phyloP scores from a whole-genome alignment of 805 yeast genomes.

The Candida schatavii region DNA sequence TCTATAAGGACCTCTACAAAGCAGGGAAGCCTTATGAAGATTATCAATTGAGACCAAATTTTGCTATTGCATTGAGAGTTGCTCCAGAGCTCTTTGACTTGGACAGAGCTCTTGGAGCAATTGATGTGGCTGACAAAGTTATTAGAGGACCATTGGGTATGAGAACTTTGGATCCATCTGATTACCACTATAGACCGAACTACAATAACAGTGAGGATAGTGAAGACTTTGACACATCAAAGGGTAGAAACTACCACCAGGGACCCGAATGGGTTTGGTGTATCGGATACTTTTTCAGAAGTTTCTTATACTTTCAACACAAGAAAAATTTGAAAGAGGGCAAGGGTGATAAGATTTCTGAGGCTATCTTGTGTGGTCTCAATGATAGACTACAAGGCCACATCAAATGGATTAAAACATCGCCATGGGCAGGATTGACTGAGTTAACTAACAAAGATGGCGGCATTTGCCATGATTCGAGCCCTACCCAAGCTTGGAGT shows the following conservation, averaged over 20 bases:
- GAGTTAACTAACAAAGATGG: constrained; percentile 92
- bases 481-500: constrained; percentile 98
- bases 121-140: constrained; percentile 65
- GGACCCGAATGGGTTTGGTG: constrained; percentile 99
- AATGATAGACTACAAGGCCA: constrained; percentile 63
- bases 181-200: constrained; percentile 87
- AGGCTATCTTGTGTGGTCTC: constrained; percentile 55
- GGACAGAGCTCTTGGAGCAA: constrained; percentile 58
- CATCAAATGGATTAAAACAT: constrained; percentile 64
- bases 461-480: constrained; percentile 73
- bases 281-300: constrained; percentile 82
- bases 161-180: constrained; percentile 89
- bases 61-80: constrained; percentile 87
- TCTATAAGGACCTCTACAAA: constrained; percentile 81
- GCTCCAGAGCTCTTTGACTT: constrained; percentile 88
- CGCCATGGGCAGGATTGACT: constrained; percentile 91
- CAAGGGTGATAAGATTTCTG: constrained; percentile 26
- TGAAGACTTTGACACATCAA: constrained; percentile 85
- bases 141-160: constrained; percentile 90
- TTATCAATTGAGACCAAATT: constrained; percentile 89
- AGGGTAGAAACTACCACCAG: constrained; percentile 96
- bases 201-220: constrained; percentile 78
- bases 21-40: constrained; percentile 90
- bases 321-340: constrained; percentile 22
- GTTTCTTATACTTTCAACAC: constrained; percentile 57